Evolutionary conservation across 1,284 basidiomycete species (phyloP), one percentile per base, ranked within the genome.

Genomic region (Sporisorium graminicola): DNA sequence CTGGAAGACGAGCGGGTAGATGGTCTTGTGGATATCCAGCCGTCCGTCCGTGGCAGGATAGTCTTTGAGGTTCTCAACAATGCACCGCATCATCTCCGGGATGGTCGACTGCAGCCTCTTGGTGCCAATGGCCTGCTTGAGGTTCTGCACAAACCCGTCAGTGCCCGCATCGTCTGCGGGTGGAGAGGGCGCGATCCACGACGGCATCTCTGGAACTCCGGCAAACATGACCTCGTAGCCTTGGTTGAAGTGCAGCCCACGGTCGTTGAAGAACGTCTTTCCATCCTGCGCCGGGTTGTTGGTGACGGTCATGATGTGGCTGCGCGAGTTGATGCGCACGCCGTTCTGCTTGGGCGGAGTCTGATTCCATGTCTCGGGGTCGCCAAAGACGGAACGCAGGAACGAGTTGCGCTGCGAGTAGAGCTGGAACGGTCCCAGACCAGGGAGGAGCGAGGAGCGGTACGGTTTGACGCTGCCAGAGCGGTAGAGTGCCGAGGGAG

Each of bases 181-280:
- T 14, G 64, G 57, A 8, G 49, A 47, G 3, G 47, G 65, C 14
- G 55, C 31, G 9, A 74, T 26, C 62, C 58, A 73, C 7, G 58
- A 42, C 13, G 67, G 66, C 29, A 72, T 22, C 47, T 75, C 31
- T 2, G 68, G 78, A 20, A 80, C 51, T n/a, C 77, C 77, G 13
- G 74, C 74, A 53, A 78, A 78, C 61, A 78, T 65, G 26, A 69
- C 55, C 37, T 72, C 63, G 50, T 75, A 78, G 3, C 57, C 78
- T 10, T 65, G 42, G 26, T 69, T 65, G 37, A 80, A 80, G 40
- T 78, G 46, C 42, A 74, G 52, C 2, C 56, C 63, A 8, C 78
- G 64, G 54, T 77, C 69, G 61, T 78, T 52, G 65, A 80, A 80
- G 24, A 80, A 80, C 10, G 66, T 74, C 62, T 74, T 70, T 29